Evolutionary conservation across 1,284 basidiomycete species (phyloP), one percentile per base, ranked within the genome.

Genomic region (Moesziomyces globuligerus): DNA sequence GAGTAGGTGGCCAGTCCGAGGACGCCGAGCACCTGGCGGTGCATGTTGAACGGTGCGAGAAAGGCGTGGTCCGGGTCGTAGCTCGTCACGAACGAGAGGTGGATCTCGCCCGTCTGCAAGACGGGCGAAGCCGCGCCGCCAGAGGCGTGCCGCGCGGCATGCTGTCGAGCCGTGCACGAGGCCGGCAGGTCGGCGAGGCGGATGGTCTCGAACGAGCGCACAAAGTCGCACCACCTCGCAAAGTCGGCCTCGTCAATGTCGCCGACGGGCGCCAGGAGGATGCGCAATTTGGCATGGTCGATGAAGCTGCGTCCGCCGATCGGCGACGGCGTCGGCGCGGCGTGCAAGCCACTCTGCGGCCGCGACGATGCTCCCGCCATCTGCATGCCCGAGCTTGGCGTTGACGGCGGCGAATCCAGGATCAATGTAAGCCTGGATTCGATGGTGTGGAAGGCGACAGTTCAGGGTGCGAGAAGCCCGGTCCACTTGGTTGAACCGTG

Each of bases 41-140:
- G 74, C 65, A 80, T 52, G 62, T 74, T 74, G 52, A 82, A 79
- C 0, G 80, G 80, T 9, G 80, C 74, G 17, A 82, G 61, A 46
- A 80, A 82, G 9, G 74, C 53, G 47, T 80, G 79, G 32, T 72
- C 56, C 0, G 75, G 73, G 36, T 81, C 76, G 45, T 80, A 76
- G 43, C 76, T 72, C 25, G 79, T 81, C 42, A 80, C 64, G 48
- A 81, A 82, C 4, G 64, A 72, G 10, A 82, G 48, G 20, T 81
- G 80, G 4, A 82, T 50, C 50, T 82, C 80, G 41, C 80, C 79
- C 28, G 62, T 60, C 36, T 72, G 61, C 9, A 70, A 42, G n/a
- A 81, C 59, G 3, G 67, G 46, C 13, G 74, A 49, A 0, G 32
- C 20, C 7, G 48, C 34, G n/a, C 45, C 36, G 10, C 40, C 34